Base-by-base conservation (phyloP, 139 green algal genomes). In the Chlorella sp. region DNA sequence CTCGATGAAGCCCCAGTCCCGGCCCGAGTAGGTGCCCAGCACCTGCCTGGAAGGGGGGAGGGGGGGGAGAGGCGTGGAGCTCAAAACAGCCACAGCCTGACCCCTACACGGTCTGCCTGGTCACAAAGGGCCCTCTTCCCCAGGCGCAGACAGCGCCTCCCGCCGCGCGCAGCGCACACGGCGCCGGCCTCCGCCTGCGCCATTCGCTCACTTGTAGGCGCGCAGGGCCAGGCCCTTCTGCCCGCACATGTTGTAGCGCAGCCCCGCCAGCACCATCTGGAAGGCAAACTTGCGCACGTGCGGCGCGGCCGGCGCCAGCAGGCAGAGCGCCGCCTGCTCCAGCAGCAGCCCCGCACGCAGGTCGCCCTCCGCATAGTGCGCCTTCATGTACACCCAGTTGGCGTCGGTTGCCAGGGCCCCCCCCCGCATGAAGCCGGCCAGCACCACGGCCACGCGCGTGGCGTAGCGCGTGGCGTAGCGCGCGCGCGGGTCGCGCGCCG, bases 191-290 rank as follows among this genome's bases (percentile, higher is more conserved):
- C 67, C 35, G 48, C 29, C 71, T 36, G 17, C 31, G 23, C 14
- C 40, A 33, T 17, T 31, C 9, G 21, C 76, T 42, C 62, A 83
- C 80, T 71, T 83, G 88, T 98, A 98, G 7, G 82, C 88, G 25
- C 89, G 86, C 17, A 89, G 70, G 38, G 89, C 88, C 40, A 98
- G 86, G 19, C 71, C 66, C 33, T 82, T 80, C 79, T 93, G 90
- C 11, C 69, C 76, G 14, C 79, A 82, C 40, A 84, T 76, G 73
- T 93, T 87, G 86, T 92, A 98, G 38, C 93, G 84, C 74, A 98
- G 87, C 12, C 91, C 94, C 2, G 94, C 92, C 60, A 98, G 90
- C 40, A 98, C 93, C 66, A 95, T 86, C 51, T 95, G 85, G 79
- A 98, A 98, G 8, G 88, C 91, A 77, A 91, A 96, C 74, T 92